A percentile compares a stretch with the other conserved stretches of the same genome.
phyloP scores from a whole-genome alignment of 2,329 filamentous ascomycete species.

The Elsinoe batatas region DNA sequence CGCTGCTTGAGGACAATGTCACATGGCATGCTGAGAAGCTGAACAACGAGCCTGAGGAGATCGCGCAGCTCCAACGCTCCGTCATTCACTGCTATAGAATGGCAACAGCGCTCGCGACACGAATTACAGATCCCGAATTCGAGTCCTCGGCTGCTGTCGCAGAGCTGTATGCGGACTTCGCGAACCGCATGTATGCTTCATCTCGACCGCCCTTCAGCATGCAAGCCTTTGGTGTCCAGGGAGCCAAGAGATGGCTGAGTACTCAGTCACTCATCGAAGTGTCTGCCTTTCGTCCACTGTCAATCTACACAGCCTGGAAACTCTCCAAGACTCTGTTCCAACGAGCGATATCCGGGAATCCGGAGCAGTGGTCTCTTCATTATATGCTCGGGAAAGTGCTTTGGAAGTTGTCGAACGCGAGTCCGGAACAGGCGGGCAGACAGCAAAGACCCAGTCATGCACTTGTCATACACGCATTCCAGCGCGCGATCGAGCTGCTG shows the following conservation, averaged over 20 bases:
- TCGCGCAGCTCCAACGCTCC: conserved; percentile 65
- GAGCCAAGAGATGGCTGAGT: conserved; percentile 53
- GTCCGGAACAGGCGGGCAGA: conserved; percentile 20
- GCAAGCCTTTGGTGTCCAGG: conserved; percentile 54
- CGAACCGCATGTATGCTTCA: conserved; percentile 57
- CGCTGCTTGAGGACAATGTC: conserved; percentile 76
- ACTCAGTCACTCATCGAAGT: conserved; percentile 48
- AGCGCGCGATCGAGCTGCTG: conserved; percentile 48
- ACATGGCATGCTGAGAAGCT: conserved; percentile 87
- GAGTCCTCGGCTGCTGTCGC: conserved; percentile 49
- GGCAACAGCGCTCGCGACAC: conserved; percentile 53
- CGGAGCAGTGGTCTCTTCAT: conserved; percentile 55
- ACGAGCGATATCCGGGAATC: conserved; percentile 47
- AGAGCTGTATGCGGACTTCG: conserved; percentile 60
- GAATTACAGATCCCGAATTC: conserved; percentile 44
- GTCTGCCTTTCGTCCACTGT: conserved; percentile 48
- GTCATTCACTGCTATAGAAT: conserved; percentile 71
- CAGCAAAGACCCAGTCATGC: neutral
- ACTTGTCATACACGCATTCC: conserved; percentile 15
- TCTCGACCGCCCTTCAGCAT: conserved; percentile 58
- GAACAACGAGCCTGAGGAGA: conserved; percentile 67
- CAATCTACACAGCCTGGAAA: conserved; percentile 53
- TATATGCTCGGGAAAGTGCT: conserved; percentile 63
- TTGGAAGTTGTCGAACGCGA: conserved; percentile 56
- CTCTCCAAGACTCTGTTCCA: conserved; percentile 53